A percentile compares a stretch with the other conserved stretches of the same genome.
phyloP scores from a whole-genome alignment of 345 rosid species.

The Camelina hispida region DNA sequence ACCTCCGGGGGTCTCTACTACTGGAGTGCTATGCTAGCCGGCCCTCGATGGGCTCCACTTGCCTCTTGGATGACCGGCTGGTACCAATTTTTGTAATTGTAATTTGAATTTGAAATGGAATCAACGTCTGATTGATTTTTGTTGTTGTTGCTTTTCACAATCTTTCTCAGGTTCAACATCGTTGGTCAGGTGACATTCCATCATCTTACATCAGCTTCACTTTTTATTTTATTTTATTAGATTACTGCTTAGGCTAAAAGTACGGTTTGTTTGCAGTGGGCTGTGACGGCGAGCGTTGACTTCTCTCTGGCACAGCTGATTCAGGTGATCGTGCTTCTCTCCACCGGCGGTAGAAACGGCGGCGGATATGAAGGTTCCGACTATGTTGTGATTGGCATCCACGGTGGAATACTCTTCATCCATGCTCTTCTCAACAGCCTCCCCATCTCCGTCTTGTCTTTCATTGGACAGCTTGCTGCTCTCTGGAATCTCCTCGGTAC shows the following conservation, averaged over 20 bases:
- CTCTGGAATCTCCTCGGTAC: slow-evolving; percentile 85
- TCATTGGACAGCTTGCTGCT: slow-evolving; percentile 93
- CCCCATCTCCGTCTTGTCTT: slow-evolving; percentile 79
- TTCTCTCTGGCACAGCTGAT: slow-evolving; percentile 51
- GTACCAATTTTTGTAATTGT: slow-evolving; percentile 35
- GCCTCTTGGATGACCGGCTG: slow-evolving; percentile 99
- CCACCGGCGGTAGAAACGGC: slow-evolving; percentile 93
- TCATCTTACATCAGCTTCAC: neutral
- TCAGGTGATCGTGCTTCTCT: slow-evolving; percentile 68
- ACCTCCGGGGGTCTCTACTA: slow-evolving; percentile 98
- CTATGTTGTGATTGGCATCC: slow-evolving; percentile 72
- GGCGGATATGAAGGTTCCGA: slow-evolving; percentile 91
- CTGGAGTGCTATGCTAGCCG: slow-evolving; percentile 99
- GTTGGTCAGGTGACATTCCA: slow-evolving; percentile 57
- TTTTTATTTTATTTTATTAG: neutral
- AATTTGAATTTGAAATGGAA: neutral
- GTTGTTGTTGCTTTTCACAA: neutral
- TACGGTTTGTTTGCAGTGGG: slow-evolving; percentile 72
- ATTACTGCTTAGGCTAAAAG: neutral
- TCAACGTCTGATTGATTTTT: slow-evolving; percentile 37
- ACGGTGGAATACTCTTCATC: slow-evolving; percentile 73
- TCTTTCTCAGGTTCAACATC: slow-evolving; percentile 86
- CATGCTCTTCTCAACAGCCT: slow-evolving; percentile 87
- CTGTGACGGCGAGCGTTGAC: slow-evolving; percentile 51
- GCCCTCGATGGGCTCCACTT: slow-evolving; percentile 86